Evolutionary conservation across 768 basidiomycete species (phyloP).

Genomic region (Podaxis sp.): DNA sequence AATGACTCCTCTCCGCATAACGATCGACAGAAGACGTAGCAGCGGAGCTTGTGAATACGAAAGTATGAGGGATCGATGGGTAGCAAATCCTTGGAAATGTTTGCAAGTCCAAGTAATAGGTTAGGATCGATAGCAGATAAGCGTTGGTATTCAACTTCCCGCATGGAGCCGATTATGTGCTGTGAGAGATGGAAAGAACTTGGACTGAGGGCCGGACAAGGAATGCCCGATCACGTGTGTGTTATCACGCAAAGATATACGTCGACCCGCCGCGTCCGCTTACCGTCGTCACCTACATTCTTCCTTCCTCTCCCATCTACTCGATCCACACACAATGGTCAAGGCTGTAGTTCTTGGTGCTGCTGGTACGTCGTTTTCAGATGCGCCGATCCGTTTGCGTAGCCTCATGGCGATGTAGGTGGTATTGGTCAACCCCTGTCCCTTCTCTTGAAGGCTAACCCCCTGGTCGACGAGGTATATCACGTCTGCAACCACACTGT

Average conservation of each 20-base stretch:
- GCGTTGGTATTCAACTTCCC: neutral
- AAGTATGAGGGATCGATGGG: neutral
- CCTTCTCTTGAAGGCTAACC: conserved; percentile 86
- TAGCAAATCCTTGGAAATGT: neutral
- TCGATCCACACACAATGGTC: conserved; percentile 37
- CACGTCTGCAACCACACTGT: conserved; percentile 5
- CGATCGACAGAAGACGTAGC: neutral
- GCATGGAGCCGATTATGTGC: neutral
- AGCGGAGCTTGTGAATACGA: neutral
- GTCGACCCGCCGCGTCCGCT: neutral
- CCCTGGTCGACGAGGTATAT: conserved; percentile 72
- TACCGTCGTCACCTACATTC: conserved; percentile 19
- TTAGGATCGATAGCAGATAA: neutral
- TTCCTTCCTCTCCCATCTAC: conserved; percentile 24
- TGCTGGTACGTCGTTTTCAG: conserved; percentile 56
- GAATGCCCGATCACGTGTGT: conserved; percentile 4
- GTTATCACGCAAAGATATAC: conserved; percentile 13
- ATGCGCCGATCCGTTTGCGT: neutral
- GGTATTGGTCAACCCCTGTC: conserved; percentile 97
- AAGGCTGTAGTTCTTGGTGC: conserved; percentile 97
- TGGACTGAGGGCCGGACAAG: neutral
- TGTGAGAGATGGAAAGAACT: neutral
- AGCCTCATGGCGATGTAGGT: conserved; percentile 43
- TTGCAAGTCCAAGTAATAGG: neutral
- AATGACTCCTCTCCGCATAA: no score